Evolutionary conservation across 2,329 filamentous ascomycete genomes (phyloP).

Genomic region (Sclerotiophoma versabilis): DNA sequence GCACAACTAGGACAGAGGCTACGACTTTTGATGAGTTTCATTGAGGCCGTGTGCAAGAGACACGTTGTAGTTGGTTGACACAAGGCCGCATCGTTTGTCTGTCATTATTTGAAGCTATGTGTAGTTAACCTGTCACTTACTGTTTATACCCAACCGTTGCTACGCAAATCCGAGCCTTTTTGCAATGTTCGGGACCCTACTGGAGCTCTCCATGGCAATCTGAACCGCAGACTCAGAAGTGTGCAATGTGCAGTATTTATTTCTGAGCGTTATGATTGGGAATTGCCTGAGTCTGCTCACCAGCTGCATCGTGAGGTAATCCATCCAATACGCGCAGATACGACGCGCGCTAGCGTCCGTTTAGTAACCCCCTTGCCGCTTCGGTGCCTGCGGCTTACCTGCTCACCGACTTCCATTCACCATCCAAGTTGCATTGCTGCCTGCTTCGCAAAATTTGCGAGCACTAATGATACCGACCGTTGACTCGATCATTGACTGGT

Average conservation of each 20-base stretch:
- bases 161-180: too few relatives aligned
- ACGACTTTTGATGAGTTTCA: background rate
- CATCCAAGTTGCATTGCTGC: constrained; percentile 5
- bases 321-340: constrained; percentile 1
- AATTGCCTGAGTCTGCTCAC: background rate
- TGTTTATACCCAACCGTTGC: too few relatives aligned
- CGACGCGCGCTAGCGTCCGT: constrained; percentile 10
- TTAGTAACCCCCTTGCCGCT: constrained; percentile 2
- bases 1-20: background rate
- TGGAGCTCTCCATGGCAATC: too few relatives aligned
- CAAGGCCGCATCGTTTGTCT: too few relatives aligned
- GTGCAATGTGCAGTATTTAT: background rate
- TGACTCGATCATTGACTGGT: constrained; percentile 20
- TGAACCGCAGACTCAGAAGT: too few relatives aligned
- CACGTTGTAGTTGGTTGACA: too few relatives aligned
- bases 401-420: constrained; percentile 11
- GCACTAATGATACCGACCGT: constrained; percentile 23
- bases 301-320: constrained; percentile 5
- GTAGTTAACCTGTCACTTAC: too few relatives aligned
- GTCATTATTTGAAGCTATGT: too few relatives aligned
- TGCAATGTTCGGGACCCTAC: too few relatives aligned
- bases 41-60: too few relatives aligned
- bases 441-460: constrained; percentile 4
- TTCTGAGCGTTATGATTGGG: background rate
- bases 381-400: constrained; percentile 12